Conservation (phyloP, 1,284 basidiomycete genomes). For the Stereum hirsutum region DNA sequence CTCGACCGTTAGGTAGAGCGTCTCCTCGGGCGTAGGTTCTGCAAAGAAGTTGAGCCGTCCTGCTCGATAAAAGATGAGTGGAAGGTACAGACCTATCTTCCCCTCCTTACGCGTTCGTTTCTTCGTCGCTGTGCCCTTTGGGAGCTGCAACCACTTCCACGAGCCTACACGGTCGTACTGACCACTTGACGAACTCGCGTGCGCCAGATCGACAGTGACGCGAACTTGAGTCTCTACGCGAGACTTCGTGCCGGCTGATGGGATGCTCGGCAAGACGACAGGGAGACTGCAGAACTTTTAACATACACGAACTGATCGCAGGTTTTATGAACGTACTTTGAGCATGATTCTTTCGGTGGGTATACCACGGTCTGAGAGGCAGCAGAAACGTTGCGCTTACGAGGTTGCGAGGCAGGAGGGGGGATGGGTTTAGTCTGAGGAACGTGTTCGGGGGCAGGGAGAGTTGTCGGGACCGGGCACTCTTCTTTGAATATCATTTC, state of each 20-base stretch:
- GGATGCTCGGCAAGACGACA: slow-evolving; percentile 79
- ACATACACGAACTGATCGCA: slow-evolving; percentile 3
- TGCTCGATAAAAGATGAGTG: slow-evolving; percentile 13
- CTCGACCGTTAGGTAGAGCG: slow-evolving; percentile 57
- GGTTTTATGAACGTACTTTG: slow-evolving; percentile 41
- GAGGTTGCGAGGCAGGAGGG: slow-evolving; percentile 45
- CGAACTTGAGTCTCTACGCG: slow-evolving; percentile 91
- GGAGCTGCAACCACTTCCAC: slow-evolving; percentile 79
- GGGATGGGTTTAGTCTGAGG: slow-evolving; percentile 45
- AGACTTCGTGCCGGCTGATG: slow-evolving; percentile 82
- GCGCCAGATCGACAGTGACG: slow-evolving; percentile 68
- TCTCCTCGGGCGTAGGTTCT: slow-evolving; percentile 69
- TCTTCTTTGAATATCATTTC: too few species aligned
- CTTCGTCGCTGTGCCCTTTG: slow-evolving; percentile 75
- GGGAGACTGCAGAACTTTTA: slow-evolving; percentile 44
- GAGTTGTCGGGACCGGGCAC: slow-evolving; percentile 8
- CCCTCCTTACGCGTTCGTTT: slow-evolving; percentile 76
- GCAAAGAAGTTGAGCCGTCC: slow-evolving; percentile 2
- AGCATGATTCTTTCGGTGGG: slow-evolving; percentile 65
- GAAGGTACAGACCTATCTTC: slow-evolving; percentile 55
- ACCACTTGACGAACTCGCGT: slow-evolving; percentile 46
- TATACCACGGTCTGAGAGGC: slow-evolving; percentile 48
- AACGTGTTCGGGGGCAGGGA: slow-evolving; percentile 20
- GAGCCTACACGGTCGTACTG: slow-evolving; percentile 70
- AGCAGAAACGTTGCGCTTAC: slow-evolving; percentile 30